phyloP scores from a whole-genome alignment of 2,329 filamentous ascomycete genomes.

The Podosphaera leucotricha region DNA sequence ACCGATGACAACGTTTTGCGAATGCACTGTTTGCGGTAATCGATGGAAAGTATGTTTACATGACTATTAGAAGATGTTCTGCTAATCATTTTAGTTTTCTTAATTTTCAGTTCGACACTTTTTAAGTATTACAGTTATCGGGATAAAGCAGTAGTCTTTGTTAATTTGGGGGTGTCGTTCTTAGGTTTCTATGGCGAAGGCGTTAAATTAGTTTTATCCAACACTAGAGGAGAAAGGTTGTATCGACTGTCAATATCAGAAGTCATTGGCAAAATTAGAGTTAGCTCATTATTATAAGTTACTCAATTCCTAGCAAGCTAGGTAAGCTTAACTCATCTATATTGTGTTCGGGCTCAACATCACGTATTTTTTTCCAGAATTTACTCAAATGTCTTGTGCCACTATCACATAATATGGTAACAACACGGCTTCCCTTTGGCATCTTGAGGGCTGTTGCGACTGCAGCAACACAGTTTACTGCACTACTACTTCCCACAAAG shows the following conservation, averaged over 20 bases:
- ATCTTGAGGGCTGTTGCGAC: slow-evolving; percentile 42
- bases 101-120: slow-evolving; percentile 5
- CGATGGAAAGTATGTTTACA: slow-evolving; percentile 40
- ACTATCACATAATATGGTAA: slow-evolving; percentile 72
- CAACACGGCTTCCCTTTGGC: slow-evolving; percentile 36
- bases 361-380: slow-evolving; percentile 55
- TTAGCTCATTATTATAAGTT: not conserved
- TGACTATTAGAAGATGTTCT: not conserved
- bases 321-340: slow-evolving; percentile 25
- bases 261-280: not conserved
- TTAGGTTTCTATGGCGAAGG: not conserved
- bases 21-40: slow-evolving; percentile 45
- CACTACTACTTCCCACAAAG: slow-evolving; percentile 81
- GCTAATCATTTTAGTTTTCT: slow-evolving; percentile 14
- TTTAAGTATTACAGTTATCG: not conserved
- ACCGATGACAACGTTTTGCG: slow-evolving; percentile 60
- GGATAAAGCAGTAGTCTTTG: not conserved
- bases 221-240: not conserved
- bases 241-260: not conserved
- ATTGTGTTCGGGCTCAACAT: slow-evolving; percentile 41
- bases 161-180: not conserved
- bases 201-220: not conserved
- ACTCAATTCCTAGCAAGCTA: slow-evolving; percentile 22
- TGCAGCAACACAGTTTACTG: slow-evolving; percentile 83
- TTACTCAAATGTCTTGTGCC: slow-evolving; percentile 65